Evolutionary conservation across 2,329 filamentous ascomycete genomes (phyloP), one percentile per base, ranked within the genome.

Genomic region (Colletotrichum viniferum): DNA sequence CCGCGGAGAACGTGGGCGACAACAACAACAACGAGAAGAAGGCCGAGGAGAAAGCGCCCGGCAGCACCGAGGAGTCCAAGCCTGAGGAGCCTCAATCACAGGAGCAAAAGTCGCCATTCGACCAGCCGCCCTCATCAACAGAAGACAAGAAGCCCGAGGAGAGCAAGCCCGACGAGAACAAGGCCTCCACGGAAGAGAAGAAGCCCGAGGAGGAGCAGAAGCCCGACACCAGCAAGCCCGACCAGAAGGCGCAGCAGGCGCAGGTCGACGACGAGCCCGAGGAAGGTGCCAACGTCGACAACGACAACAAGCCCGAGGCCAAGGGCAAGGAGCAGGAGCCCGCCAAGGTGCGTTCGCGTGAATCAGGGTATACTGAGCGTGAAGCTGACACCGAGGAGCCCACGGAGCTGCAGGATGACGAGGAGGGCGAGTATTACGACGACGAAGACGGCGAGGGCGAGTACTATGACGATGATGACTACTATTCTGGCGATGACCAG

Each of bases 401-500:
- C 12, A 26, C 76, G 8, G 63, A 71, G 64, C 56, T 58, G 24
- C 48, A 58, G 18, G 71, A 67, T 38, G 61, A 52, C 10, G 67
- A 63, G 6, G 72, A 76, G 14, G 74, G 78, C 21, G 73, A 75
- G 34, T 28, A 75, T 24, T 67, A 75, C 14, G 69, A 79, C 7
- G 74, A 70, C 21, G 77, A 79, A 16, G 72, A 73, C 16, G 70
- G 62, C 1, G 38, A 52, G 43, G 74, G 34, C 3, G 64, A 34
- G 28, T 34, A 77, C 26, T 36, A 75, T 21, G 69, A 74, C 13
- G 61, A 76, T 24, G 77, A 79, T 4, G 75, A 76, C n/a, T 55
- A 77, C 55, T 74, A 77, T 14, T 71, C 77, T n/a, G 73, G 64
- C 36, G 77, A 78, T 52, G 71, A 73, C 24, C 67, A 74, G 16